Base-by-base conservation (phyloP, 208 protist genomes). In the Kentomonas sorsogonicus region DNA sequence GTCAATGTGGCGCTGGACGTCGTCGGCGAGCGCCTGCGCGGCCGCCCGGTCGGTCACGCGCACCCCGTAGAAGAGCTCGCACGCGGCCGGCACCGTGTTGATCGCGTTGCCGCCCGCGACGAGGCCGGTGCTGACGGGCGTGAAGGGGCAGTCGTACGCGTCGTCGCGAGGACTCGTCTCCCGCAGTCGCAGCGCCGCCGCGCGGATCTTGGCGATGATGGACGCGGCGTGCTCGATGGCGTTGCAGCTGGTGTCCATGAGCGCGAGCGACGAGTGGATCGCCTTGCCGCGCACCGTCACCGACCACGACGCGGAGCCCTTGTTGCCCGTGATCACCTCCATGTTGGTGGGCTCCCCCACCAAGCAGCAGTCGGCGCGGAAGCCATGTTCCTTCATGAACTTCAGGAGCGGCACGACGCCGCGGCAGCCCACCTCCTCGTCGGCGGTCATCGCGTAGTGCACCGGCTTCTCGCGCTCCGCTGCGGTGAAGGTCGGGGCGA, bases 51-150 rank as follows among this genome's bases (percentile, higher is more conserved):
- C 69, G 4, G 72, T 69, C 23, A 74, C 61, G 33, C 75, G 68
- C 43, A 75, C 55, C 11, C 71, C 72, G 55, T 78, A 69, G 15
- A 60, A 38, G 29, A 83, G 69, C 6, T 38, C 40, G 60, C 74
- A 86, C 23, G 79, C 61, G 18, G 66, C 79, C 2, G 75, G 79
- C 36, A 86, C 75, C 22, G 79, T 81, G 54, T 79, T 81, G n/a
- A 66, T 58, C 9, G 71, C 71, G 30, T 69, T 75, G 23, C 74
- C 74, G 34, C 70, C 69, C 15, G 61, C 60, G 57, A 85, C 76
- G 3, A 73, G 29, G 45, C 69, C 69, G 0, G 69, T 68, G 4
- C 62, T 46, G 60, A 72, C 58, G 27, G 33, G 68, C 0, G 53
- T 43, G 38, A 78, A 80, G 1, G 48, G 58, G 29, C 67, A 69